These are phyloP conservation scores for Parascedosporium putredinis DNA, from an alignment of 2,329 filamentous ascomycete species.

Conservation along the genomic window DNA sequence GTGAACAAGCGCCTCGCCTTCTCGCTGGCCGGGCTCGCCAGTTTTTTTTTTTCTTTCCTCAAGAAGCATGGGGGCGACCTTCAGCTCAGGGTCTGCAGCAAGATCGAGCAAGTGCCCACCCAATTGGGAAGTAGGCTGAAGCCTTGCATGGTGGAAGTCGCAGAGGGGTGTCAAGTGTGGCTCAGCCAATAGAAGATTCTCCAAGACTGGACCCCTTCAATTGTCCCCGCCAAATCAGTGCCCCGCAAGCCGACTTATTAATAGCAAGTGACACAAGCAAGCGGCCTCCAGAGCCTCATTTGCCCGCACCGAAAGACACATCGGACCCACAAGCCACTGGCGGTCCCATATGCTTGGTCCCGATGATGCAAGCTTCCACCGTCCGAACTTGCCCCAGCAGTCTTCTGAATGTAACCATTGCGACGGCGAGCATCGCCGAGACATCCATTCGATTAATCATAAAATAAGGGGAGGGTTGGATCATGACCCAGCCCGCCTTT, in stretches of 20 bases:
- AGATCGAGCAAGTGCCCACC: background rate
- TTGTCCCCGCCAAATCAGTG: too few relatives aligned
- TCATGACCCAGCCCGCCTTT: background rate
- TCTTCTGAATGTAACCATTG: background rate
- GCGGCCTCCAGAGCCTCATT: background rate
- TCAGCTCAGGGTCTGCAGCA: constrained; percentile 4
- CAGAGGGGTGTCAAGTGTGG: background rate
- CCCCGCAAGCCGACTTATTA: too few relatives aligned
- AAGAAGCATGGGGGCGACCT: background rate
- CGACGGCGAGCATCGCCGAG: background rate
- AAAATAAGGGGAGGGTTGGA: too few relatives aligned
- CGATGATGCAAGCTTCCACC: background rate
- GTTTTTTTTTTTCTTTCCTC: background rate
- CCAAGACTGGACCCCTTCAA: too few relatives aligned
- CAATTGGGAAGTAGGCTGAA: constrained; percentile 6
- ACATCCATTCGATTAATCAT: too few relatives aligned
- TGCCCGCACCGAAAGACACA: background rate
- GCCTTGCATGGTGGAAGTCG: constrained; percentile 6
- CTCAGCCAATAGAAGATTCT: background rate
- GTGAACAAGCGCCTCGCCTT: too few relatives aligned
- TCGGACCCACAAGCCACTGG: background rate
- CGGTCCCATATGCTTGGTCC: background rate
- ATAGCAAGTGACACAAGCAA: too few relatives aligned
- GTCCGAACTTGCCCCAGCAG: background rate
- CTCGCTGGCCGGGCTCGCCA: background rate